Conservation (phyloP, 441 rosid genomes). For the Viola pubescens region DNA sequence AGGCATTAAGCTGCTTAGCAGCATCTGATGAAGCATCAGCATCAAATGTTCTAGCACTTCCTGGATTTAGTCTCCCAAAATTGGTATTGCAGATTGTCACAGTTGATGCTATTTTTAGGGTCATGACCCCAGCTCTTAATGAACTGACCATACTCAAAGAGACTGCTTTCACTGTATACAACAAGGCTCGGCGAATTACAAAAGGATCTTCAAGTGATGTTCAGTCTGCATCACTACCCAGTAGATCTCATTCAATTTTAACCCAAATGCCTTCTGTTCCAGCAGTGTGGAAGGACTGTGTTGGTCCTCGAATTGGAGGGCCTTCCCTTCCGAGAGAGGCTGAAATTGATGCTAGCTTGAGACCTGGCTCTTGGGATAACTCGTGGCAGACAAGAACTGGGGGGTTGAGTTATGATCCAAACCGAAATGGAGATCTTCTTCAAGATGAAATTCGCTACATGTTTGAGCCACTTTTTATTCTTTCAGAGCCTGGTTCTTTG, state of each 20-base stretch:
- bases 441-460: conserved; percentile 70
- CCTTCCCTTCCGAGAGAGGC: conserved; percentile 80
- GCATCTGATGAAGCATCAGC: conserved; percentile 89
- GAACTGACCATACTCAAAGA: conserved; percentile 92
- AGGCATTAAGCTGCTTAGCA: conserved; percentile 80
- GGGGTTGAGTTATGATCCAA: conserved; percentile 70
- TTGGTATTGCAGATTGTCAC: conserved; percentile 90
- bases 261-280: conserved; percentile 58
- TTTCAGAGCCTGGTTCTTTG: conserved; percentile 94
- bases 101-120: conserved; percentile 93
- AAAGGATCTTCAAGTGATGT: conserved; percentile 64
- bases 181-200: conserved; percentile 89
- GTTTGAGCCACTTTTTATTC: conserved; percentile 98
- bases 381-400: conserved; percentile 89
- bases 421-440: conserved; percentile 67
- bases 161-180: conserved; percentile 92
- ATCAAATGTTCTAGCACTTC: conserved; percentile 71
- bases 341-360: conserved; percentile 80
- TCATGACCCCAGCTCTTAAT: conserved; percentile 75
- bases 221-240: conserved; percentile 51
- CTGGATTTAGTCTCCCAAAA: conserved; percentile 86
- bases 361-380: conserved; percentile 81
- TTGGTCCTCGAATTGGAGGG: conserved; percentile 76
- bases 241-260: conserved; percentile 65
- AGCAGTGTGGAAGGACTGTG: conserved; percentile 90